Base-by-base conservation (phyloP, 768 basidiomycete species). In the Saitozyma podzolica region DNA sequence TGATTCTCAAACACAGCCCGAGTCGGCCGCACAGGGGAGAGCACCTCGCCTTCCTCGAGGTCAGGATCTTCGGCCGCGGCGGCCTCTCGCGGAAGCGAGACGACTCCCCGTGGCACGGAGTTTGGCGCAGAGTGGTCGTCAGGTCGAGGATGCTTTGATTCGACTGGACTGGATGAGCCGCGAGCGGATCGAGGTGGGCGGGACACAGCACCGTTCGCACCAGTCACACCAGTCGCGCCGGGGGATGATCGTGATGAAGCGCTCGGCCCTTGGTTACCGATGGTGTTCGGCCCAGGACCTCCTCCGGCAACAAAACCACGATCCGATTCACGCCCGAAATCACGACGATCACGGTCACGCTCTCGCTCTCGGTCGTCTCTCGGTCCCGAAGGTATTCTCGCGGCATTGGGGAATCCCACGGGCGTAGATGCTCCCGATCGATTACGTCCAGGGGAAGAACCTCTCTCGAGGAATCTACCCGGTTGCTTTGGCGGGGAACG, bases 41-140 rank as follows among this genome's bases (percentile, higher is more conserved):
- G n/a, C 0, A 73, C 66, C 48, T 73, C 72, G 40, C 72, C 72
- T 51, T 73, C 72, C 57, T 73, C 72, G 14, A 73, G 55, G 58
- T 73, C 72, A 5, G 42, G 50, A 13, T 65, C 63, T 37, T 64
- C 65, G 6, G 58, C 57, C 16, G 65, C 50, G 10, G 50, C 40
- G 17, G 6, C 17, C 56, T 17, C 14, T 47, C 41, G 19, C 54
- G 10, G 54, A 48, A 29, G 29, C 29, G 29, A 29, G 29, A 29
- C 29, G 29, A 5, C 29, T 29, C 29, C 29, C 29, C 29, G 29
- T 29, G 29, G 29, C 29, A 29, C 29, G 29, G 29, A 29, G 29
- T 29, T 29, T 29, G 29, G 29, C 5, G 2, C 29, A 29, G 29
- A 29, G 29, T 29, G 29, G 9, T 67, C 65, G 7, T 60, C 65